Evolutionary conservation across 2,329 filamentous ascomycete species (phyloP).

Genomic region (Epichloe uncinata): DNA sequence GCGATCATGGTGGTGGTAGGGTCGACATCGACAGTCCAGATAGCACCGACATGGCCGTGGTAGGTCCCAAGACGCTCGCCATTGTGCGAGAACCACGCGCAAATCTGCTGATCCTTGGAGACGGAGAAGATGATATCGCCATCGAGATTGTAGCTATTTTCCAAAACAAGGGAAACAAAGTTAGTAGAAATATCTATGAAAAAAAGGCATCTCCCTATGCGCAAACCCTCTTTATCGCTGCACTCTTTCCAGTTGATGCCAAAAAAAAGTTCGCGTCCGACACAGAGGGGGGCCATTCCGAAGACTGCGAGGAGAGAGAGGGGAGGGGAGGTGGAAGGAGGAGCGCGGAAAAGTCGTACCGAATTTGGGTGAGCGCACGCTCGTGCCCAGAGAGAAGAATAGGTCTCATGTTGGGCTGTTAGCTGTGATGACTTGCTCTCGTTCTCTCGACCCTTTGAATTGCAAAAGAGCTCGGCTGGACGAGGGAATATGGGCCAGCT

Average conservation of each 20-base stretch:
- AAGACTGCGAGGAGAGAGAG: not conserved
- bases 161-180: not conserved
- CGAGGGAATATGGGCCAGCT: slow-evolving; percentile 8
- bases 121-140: slow-evolving; percentile 95
- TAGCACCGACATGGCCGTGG: slow-evolving; percentile 89
- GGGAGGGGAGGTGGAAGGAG: not conserved
- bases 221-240: not conserved
- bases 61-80: slow-evolving; percentile 96
- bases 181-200: not conserved
- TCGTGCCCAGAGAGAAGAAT: slow-evolving; percentile 94
- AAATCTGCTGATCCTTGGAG: slow-evolving; percentile 91
- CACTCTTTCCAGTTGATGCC: not conserved
- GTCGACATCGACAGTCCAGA: slow-evolving; percentile 98
- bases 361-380: slow-evolving; percentile 90
- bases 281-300: not conserved
- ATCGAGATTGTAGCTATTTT: slow-evolving; percentile 69
- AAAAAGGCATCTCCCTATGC: not conserved
- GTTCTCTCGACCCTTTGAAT: not conserved
- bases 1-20: slow-evolving; percentile 84
- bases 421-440: slow-evolving; percentile 7
- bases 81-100: slow-evolving; percentile 95
- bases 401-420: slow-evolving; percentile 68
- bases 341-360: slow-evolving; percentile 34
- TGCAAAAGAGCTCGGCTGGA: slow-evolving; percentile 1
- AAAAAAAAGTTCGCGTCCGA: not conserved